Conservation (phyloP, 2,329 filamentous ascomycete species). For the Aspergillus piperis region DNA sequence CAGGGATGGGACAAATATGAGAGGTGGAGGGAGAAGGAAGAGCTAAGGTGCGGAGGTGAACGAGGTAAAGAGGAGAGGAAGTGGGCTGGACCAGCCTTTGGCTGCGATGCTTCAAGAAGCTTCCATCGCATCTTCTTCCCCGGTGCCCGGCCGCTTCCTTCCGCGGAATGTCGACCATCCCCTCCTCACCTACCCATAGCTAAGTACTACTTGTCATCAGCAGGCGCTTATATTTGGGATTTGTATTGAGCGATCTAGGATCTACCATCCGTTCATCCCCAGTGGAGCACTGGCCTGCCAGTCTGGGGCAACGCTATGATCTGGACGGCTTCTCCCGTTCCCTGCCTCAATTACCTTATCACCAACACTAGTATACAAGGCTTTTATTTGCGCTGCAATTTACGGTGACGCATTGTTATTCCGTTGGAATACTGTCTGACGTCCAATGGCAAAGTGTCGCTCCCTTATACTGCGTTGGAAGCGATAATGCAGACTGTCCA, state of each 20-base stretch:
- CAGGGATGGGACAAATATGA: not conserved
- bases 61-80: conserved; percentile 7
- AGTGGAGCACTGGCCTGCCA: not conserved
- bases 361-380: too few species aligned
- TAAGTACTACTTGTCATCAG: not conserved
- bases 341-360: not conserved
- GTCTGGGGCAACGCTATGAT: not conserved
- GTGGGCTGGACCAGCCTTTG: conserved; percentile 10
- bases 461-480: not conserved
- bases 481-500: not conserved
- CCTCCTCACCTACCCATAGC: not conserved
- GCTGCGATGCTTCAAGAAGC: conserved; percentile 41
- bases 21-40: conserved; percentile 16
- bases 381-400: not conserved
- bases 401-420: not conserved
- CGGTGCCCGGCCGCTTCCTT: not conserved
- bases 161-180: not conserved
- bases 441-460: not conserved
- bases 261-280: not conserved
- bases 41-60: conserved; percentile 1
- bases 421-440: not conserved
- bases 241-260: not conserved
- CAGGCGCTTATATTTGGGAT: not conserved
- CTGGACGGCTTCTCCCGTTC: not conserved
- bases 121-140: conserved; percentile 36